These are phyloP conservation scores for Stephanodiscus minutulus DNA, from an alignment of 108 stramenopile species.

Conservation along the genomic window DNA sequence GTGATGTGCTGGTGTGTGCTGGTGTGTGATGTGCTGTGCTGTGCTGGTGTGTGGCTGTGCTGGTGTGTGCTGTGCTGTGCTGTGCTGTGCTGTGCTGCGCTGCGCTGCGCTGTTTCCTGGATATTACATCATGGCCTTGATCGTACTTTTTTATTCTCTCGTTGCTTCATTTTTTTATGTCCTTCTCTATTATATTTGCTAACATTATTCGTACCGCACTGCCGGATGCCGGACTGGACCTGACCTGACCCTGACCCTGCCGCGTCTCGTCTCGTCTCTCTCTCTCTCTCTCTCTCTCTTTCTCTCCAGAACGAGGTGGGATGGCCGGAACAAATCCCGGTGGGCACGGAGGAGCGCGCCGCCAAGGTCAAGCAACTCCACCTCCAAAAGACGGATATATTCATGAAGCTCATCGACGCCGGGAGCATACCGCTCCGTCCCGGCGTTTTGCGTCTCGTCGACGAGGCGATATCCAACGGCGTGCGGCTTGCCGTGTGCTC, in stretches of 20 bases:
- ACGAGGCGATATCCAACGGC: slow-evolving; percentile 76
- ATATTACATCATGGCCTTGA: too few species aligned
- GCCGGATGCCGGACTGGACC: too few species aligned
- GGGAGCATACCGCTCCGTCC: slow-evolving; percentile 85
- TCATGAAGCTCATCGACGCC: slow-evolving; percentile 81
- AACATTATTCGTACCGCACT: background rate
- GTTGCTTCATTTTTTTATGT: background rate
- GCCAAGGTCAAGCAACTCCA: slow-evolving; percentile 88
- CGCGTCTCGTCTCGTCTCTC: too few species aligned
- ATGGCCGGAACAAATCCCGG: slow-evolving; percentile 71
- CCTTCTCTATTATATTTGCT: background rate
- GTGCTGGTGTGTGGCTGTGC: too few species aligned
- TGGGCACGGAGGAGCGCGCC: slow-evolving; percentile 31
- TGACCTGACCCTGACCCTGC: too few species aligned
- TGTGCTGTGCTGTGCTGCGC: too few species aligned
- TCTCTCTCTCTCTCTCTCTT: too few species aligned
- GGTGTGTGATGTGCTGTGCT: too few species aligned
- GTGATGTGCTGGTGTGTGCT: too few species aligned
- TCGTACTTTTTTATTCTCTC: background rate
- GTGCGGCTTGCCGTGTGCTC: slow-evolving; percentile 88
- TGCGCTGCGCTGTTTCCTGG: too few species aligned
- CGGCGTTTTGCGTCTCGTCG: slow-evolving; percentile 85
- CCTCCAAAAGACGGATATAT: slow-evolving; percentile 90
- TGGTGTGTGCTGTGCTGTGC: too few species aligned
- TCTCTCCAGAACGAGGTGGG: slow-evolving; percentile 81